These are phyloP conservation scores for Beauveria varroae DNA, from an alignment of 2,329 filamentous ascomycete species.

Conservation along the genomic window DNA sequence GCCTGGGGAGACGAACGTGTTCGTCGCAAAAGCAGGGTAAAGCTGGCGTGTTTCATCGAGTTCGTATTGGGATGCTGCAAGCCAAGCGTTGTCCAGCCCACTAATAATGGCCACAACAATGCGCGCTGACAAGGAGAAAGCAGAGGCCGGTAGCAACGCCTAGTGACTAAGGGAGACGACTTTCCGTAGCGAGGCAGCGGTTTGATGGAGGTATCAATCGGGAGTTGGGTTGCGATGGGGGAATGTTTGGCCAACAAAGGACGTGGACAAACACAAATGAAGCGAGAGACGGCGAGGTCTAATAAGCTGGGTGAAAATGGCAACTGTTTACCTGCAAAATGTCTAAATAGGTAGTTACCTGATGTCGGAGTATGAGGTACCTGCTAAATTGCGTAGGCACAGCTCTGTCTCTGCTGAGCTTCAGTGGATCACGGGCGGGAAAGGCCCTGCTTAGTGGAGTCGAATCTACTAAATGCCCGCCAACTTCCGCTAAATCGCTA, in stretches of 20 bases:
- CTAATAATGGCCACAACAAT: constrained; percentile 1
- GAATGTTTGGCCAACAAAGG: neutral
- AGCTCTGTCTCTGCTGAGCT: neutral
- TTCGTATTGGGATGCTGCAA: neutral
- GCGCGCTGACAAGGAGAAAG: neutral
- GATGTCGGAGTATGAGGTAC: too few species aligned
- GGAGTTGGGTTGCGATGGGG: neutral
- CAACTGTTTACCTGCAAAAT: too few species aligned
- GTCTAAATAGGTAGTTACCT: too few species aligned
- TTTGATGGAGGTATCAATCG: neutral
- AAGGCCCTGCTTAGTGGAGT: neutral
- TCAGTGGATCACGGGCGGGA: neutral
- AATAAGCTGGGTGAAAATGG: neutral
- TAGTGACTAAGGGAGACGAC: neutral
- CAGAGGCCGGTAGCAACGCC: neutral
- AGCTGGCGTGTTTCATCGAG: neutral
- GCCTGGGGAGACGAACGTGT: neutral
- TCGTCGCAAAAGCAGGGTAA: neutral
- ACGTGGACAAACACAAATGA: neutral
- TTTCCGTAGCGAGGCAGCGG: too few species aligned
- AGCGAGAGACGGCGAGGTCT: neutral
- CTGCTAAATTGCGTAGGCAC: too few species aligned
- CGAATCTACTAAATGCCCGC: neutral
- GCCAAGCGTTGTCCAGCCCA: neutral
- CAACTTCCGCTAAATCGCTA: neutral